Conservation (phyloP, 192 early-diverging fungal genomes). For the Coemansia sp. region DNA sequence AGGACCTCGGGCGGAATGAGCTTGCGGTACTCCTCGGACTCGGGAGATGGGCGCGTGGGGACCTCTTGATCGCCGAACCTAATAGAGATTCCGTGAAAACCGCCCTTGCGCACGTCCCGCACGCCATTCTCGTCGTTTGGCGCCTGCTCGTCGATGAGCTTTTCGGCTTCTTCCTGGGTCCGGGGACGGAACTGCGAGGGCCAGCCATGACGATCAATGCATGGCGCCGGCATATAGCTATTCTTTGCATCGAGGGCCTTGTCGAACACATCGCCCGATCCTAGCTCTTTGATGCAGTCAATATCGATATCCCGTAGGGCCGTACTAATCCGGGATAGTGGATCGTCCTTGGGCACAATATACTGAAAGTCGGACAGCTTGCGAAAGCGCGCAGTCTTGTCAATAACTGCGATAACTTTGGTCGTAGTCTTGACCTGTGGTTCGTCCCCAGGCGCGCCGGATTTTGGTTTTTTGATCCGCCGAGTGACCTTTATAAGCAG, state of each 20-base stretch:
- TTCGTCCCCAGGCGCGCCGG: background rate
- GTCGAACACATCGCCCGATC: conserved; percentile 18
- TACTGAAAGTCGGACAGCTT: conserved; percentile 45
- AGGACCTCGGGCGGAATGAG: conserved; percentile 12
- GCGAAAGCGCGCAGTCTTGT: conserved; percentile 47
- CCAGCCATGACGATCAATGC: conserved; percentile 34
- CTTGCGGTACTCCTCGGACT: conserved; percentile 3
- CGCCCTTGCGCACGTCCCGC: background rate
- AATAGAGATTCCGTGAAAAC: conserved; percentile 16
- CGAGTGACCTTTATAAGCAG: conserved; percentile 45
- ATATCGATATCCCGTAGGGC: conserved; percentile 15
- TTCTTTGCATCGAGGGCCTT: background rate
- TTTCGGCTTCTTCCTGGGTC: background rate
- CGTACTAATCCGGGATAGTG: conserved; percentile 5
- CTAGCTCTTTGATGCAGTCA: conserved; percentile 20
- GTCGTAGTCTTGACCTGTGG: background rate
- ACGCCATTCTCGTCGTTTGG: background rate
- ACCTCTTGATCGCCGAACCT: conserved; percentile 5
- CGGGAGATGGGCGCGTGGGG: conserved; percentile 14
- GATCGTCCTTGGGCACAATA: conserved; percentile 22
- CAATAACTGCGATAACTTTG: conserved; percentile 31
- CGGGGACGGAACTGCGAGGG: conserved; percentile 16
- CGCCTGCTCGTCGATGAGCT: background rate
- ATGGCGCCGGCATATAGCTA: conserved; percentile 38
- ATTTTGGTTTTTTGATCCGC: conserved; percentile 10